Evolutionary conservation across 2,329 filamentous ascomycete species (phyloP).

Genomic region (Myriosclerotinia duriaeana): DNA sequence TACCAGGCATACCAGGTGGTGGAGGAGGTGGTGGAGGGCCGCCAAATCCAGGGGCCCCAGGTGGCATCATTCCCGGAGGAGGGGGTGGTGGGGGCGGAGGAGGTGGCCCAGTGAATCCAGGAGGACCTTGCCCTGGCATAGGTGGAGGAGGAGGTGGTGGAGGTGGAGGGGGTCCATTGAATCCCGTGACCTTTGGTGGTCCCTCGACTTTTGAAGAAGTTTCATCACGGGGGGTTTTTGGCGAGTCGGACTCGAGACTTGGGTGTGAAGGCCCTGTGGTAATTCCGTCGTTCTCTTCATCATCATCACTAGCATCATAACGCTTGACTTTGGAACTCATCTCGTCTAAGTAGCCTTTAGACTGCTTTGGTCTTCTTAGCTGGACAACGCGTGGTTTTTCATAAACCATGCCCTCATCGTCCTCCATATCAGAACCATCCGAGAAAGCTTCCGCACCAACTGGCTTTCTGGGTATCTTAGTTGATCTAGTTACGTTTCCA

Average conservation of each 20-base stretch:
- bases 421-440: constrained; percentile 41
- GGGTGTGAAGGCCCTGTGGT: constrained; percentile 75
- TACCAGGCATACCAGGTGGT: constrained; percentile 47
- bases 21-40: constrained; percentile 44
- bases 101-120: constrained; percentile 39
- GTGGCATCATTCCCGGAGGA: constrained; percentile 11
- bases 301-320: constrained; percentile 55
- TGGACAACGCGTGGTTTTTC: constrained; percentile 77
- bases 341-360: constrained; percentile 62
- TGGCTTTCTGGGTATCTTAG: constrained; percentile 56
- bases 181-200: constrained; percentile 39
- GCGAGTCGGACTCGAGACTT: constrained; percentile 66
- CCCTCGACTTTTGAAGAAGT: constrained; percentile 28
- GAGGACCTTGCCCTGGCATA: constrained; percentile 41
- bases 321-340: constrained; percentile 74
- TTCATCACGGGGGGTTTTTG: constrained; percentile 52
- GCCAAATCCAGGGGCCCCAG: constrained; percentile 29
- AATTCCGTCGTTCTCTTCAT: constrained; percentile 56
- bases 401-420: constrained; percentile 55
- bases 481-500: constrained; percentile 66
- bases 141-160: constrained; percentile 43
- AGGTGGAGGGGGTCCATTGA: constrained; percentile 43
- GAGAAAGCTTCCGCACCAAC: constrained; percentile 43
- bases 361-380: constrained; percentile 67
- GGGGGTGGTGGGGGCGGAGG: constrained; percentile 45